phyloP scores from a whole-genome alignment of 768 basidiomycete species.

The Amanita molliuscula region DNA sequence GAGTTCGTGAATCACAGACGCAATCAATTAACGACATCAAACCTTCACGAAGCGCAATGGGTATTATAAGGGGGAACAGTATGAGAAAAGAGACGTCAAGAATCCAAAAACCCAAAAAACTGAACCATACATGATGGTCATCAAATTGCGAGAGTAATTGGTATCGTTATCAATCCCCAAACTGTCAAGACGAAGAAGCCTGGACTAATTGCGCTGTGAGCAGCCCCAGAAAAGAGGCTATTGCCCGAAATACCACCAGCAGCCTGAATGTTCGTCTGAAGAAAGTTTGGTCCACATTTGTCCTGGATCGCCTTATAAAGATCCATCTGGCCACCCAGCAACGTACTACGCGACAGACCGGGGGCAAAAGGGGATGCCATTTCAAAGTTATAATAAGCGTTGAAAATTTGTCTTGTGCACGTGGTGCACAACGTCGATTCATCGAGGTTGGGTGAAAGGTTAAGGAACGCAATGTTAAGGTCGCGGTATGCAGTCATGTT shows the following conservation, averaged over 20 bases:
- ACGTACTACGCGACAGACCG: constrained; percentile 52
- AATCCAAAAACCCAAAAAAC: constrained; percentile 8
- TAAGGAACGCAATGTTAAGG: constrained; percentile 73
- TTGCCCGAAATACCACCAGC: constrained; percentile 41
- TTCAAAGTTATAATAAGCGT: constrained; percentile 71
- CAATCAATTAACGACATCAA: not conserved
- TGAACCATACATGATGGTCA: constrained; percentile 8
- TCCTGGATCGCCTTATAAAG: constrained; percentile 54
- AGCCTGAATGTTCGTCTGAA: constrained; percentile 55
- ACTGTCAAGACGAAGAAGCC: constrained; percentile 15
- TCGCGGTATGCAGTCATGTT: constrained; percentile 43
- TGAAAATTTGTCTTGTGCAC: constrained; percentile 73
- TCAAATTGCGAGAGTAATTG: constrained; percentile 14
- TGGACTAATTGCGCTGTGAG: constrained; percentile 12
- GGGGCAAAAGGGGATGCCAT: constrained; percentile 61
- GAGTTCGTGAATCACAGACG: not conserved
- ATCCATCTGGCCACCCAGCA: constrained; percentile 53
- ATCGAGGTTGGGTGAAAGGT: constrained; percentile 45
- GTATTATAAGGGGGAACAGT: constrained; percentile 6
- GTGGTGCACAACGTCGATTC: constrained; percentile 59
- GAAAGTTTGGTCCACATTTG: constrained; percentile 67
- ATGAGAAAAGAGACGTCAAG: not conserved
- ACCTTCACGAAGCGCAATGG: not conserved
- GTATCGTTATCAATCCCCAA: constrained; percentile 18
- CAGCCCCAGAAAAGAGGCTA: constrained; percentile 15